Base-by-base conservation (phyloP, 1,139 yeast species). In the Kodamaea derodonti region DNA sequence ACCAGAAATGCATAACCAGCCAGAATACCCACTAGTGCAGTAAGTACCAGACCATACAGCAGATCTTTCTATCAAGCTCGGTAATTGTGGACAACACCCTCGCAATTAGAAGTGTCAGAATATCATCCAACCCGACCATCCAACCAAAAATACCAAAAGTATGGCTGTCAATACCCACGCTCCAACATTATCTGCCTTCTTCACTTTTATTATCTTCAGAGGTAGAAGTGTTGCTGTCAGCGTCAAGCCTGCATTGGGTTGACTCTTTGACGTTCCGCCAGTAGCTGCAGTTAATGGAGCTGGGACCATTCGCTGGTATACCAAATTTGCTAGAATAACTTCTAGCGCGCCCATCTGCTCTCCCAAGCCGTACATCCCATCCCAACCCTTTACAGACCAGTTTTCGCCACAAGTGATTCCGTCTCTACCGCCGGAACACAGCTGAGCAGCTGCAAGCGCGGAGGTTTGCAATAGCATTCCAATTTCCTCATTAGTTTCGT, bases 341-440 rank as follows among this genome's bases (percentile, higher is more conserved):
- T 88, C 97, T 38, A 88, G 65, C 0, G 97, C 95, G 31, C 79
- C 60, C 84, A 90, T 85, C 58, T 90, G 96, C 60, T 90, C 97
- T 43, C 97, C 97, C 27, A 90, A 70, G n/a, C 97, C 97, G 48
- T 75, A 88, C 32, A 49, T 56, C 3, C 80, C 82, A 58, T 90
- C 97, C 84, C 88, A 90, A 12, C 75, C 75, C 2, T 54, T 43
- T 31, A 60, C 66, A 22, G 75, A 63, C 97, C 97, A 90, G 52
- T 83, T 72, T 39, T 78, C 56, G 27, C 97, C 97, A 66, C 97
- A 90, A 0, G 97, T 88, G 52, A 84, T 86, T 11, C 88, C 88
- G 63, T 88, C 96, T 3, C 61, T 42, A 56, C 97, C 97, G 49
- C 97, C 97, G 3, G 78, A 64, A 60, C 97, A 90, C 1, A 94